A percentile compares a stretch with the other conserved stretches of the same genome.
These are phyloP conservation scores for Pholiota molesta DNA, from an alignment of 768 basidiomycete species.

Conservation along the genomic window DNA sequence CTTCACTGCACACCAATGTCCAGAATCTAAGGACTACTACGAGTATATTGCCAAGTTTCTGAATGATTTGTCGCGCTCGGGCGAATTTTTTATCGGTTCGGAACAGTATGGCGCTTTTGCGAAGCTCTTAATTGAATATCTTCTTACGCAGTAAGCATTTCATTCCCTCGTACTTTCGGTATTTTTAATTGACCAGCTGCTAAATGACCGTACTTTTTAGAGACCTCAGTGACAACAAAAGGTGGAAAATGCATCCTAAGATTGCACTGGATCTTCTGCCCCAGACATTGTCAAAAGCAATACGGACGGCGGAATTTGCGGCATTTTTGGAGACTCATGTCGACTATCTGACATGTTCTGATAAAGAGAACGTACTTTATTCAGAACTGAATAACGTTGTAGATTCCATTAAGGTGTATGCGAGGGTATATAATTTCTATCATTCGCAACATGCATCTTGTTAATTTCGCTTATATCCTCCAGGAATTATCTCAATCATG, in stretches of 20 bases:
- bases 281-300: background rate
- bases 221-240: background rate
- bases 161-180: background rate
- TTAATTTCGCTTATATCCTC: too few relatives aligned
- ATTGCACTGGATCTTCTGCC: background rate
- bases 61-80: background rate
- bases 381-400: background rate
- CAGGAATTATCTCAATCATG: too few relatives aligned
- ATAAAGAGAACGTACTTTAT: background rate
- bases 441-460: too few relatives aligned
- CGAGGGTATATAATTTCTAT: background rate
- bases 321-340: background rate
- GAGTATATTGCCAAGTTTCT: constrained; percentile 6
- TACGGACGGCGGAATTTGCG: background rate
- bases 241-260: background rate
- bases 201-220: background rate
- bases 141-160: constrained; percentile 4
- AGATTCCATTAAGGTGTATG: background rate
- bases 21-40: background rate
- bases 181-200: background rate
- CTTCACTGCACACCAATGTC: constrained; percentile 1
- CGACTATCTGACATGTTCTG: background rate
- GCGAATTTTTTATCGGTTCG: constrained; percentile 5
- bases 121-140: background rate
- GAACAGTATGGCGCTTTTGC: constrained; percentile 2